A percentile compares a stretch with the other conserved stretches of the same genome.
These are phyloP conservation scores for Triticum turgidum DNA, from an alignment of 176 grass and related monocot species.

Conservation along the genomic window DNA sequence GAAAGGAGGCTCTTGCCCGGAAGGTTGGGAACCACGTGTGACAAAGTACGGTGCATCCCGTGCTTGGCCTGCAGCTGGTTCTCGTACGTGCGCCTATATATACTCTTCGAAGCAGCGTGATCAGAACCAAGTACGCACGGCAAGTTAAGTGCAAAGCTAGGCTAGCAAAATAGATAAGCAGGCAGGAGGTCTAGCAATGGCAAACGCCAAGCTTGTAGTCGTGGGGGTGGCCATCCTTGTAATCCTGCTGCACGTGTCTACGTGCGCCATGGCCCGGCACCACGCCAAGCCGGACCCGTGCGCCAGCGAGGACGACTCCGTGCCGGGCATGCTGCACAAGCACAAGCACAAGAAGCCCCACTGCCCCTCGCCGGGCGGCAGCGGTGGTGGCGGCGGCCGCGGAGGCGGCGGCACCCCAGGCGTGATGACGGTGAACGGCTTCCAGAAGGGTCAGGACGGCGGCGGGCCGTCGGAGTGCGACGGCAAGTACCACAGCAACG, in stretches of 20 bases:
- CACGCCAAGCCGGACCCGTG: slow-evolving; percentile 11
- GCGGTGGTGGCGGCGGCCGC: background rate
- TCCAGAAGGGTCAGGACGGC: slow-evolving; percentile 8
- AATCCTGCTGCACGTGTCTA: background rate
- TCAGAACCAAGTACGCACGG: background rate
- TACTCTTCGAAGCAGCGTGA: background rate
- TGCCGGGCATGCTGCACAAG: background rate
- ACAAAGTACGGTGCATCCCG: background rate
- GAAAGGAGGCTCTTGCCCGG: background rate
- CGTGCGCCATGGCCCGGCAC: background rate
- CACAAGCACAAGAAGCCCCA: background rate
- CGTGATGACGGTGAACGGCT: slow-evolving; percentile 47
- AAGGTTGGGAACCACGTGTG: background rate
- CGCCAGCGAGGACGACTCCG: background rate
- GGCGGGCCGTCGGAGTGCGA: slow-evolving; percentile 38
- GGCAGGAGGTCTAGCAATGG: background rate
- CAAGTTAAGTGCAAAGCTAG: background rate
- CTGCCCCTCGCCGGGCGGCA: background rate
- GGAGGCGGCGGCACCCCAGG: background rate
- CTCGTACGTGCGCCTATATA: background rate
- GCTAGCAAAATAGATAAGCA: too few species aligned
- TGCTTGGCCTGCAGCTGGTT: background rate
- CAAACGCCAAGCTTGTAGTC: background rate
- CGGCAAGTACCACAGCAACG: slow-evolving; percentile 33
- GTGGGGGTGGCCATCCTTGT: background rate